Percentiles rank a stretch among this genome's conserved stretches.
These are phyloP conservation scores for Mycena albidolilacea DNA, from an alignment of 768 basidiomycete species.

Conservation along the genomic window DNA sequence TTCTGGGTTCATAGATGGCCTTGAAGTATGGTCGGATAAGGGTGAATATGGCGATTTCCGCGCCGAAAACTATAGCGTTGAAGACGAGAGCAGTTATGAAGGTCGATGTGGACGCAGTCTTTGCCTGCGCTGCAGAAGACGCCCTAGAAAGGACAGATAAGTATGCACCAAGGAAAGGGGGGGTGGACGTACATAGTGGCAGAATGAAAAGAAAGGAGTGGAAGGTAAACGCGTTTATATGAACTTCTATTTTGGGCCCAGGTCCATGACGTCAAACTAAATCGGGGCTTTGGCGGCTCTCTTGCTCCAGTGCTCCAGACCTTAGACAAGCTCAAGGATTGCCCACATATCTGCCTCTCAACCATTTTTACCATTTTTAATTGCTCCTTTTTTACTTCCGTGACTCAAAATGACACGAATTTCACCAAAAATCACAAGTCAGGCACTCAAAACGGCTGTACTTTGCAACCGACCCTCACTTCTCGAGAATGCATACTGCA, in stretches of 20 bases:
- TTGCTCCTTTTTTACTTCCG: neutral
- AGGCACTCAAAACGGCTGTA: too few relatives aligned
- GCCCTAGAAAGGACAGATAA: constrained; percentile 42
- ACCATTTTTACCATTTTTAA: neutral
- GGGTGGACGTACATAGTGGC: constrained; percentile 12
- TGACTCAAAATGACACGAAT: neutral
- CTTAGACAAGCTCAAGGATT: too few relatives aligned
- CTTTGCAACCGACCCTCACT: too few relatives aligned
- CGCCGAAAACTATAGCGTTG: constrained; percentile 81
- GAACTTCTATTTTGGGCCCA: neutral
- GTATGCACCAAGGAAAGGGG: neutral
- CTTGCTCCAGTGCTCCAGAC: too few relatives aligned
- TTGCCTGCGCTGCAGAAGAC: constrained; percentile 55
- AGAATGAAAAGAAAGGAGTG: neutral
- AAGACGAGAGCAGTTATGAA: constrained; percentile 90
- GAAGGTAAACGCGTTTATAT: neutral
- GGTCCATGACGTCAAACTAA: neutral
- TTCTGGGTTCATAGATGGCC: constrained; percentile 90
- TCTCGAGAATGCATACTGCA: too few relatives aligned
- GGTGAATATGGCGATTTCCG: constrained; percentile 85
- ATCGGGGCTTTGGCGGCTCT: neutral
- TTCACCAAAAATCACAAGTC: neutral
- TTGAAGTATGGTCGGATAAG: constrained; percentile 88
- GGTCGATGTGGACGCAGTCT: constrained; percentile 77
- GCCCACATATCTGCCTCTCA: neutral